A percentile compares a stretch with the other conserved stretches of the same genome.
Evolutionary conservation across 83 land plant species (phyloP).

Genomic region (Picea engelmannii): DNA sequence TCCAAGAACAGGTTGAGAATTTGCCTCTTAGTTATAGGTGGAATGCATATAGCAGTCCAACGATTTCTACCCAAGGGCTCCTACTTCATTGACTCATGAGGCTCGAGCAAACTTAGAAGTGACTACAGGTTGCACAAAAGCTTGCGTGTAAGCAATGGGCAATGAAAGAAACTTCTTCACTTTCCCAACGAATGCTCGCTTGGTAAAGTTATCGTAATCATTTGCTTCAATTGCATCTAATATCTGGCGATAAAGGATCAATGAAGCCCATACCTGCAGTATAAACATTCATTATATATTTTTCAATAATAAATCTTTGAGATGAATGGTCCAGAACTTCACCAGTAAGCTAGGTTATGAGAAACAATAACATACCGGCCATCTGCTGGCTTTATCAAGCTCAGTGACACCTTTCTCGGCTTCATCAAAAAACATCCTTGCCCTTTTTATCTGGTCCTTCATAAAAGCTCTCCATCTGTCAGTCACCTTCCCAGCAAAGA

Average conservation of each 20-base stretch:
- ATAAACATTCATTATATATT: no score
- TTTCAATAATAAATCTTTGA: no score
- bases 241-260: conserved; percentile 64
- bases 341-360: no score
- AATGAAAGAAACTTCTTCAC: conserved; percentile 58
- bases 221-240: conserved; percentile 77
- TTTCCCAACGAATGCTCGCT: conserved; percentile 65
- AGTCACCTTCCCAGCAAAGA: conserved; percentile 46
- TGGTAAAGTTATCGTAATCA: conserved; percentile 71
- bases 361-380: conserved; percentile 39
- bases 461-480: conserved; percentile 54
- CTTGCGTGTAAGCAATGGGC: conserved; percentile 61
- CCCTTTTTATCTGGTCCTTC: conserved; percentile 49
- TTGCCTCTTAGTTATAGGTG: no score
- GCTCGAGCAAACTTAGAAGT: no score
- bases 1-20: no score
- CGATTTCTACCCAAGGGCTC: no score
- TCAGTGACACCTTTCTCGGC: conserved; percentile 49
- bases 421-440: conserved; percentile 49
- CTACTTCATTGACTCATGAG: no score
- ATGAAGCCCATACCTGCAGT: conserved; percentile 54
- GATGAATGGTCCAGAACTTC: no score
- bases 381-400: conserved; percentile 49
- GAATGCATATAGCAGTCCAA: no score
- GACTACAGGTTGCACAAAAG: no score